These are phyloP conservation scores for Colletotrichum australisinense DNA, from an alignment of 2,329 filamentous ascomycete genomes.

Conservation along the genomic window DNA sequence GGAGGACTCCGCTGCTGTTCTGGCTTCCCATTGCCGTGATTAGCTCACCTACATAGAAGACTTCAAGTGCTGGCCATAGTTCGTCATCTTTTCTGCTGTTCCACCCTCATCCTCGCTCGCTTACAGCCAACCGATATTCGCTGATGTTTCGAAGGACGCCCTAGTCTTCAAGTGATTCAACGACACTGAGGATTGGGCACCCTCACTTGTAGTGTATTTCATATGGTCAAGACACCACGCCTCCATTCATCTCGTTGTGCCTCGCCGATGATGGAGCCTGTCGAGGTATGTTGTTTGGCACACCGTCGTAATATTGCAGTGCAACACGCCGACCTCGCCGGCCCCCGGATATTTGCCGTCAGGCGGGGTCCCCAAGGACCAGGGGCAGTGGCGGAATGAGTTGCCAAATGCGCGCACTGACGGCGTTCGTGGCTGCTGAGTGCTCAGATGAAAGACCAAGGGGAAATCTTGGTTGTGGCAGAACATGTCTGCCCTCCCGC, in stretches of 20 bases:
- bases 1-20: background rate
- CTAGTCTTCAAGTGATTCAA: background rate
- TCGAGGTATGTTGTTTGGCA: background rate
- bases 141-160: background rate
- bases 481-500: background rate
- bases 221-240: background rate
- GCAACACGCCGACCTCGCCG: conserved; percentile 4
- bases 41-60: background rate
- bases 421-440: conserved; percentile 7
- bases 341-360: conserved; percentile 7
- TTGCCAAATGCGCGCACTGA: conserved; percentile 14
- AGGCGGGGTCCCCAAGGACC: conserved; percentile 4
- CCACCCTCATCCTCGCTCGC: background rate
- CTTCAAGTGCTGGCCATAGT: background rate
- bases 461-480: background rate
- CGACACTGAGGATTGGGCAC: background rate
- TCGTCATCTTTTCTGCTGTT: background rate
- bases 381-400: background rate
- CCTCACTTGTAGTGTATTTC: background rate
- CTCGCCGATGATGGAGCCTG: background rate
- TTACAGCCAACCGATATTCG: background rate
- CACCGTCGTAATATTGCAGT: background rate
- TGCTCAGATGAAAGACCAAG: conserved; percentile 11
- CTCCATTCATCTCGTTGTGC: background rate
- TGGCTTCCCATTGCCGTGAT: background rate